Percentiles rank a stretch among this genome's conserved stretches.
phyloP scores from a whole-genome alignment of 2,329 filamentous ascomycete species.

The Madurella fahalii region DNA sequence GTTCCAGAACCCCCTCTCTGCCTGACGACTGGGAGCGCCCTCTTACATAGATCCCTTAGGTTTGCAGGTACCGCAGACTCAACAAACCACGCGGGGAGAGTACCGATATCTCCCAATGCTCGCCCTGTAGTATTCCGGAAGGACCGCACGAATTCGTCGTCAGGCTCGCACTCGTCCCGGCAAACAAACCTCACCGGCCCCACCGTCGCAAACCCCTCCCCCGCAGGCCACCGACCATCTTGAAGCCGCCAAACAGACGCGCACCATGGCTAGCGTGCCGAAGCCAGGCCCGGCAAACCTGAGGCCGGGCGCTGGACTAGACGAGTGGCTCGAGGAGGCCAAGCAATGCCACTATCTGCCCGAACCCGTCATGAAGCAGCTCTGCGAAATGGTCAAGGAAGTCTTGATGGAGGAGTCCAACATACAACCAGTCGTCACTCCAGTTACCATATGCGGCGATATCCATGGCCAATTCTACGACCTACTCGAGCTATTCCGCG shows the following conservation, averaged over 20 bases:
- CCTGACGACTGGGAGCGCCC: background rate
- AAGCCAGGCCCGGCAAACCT: constrained; percentile 88
- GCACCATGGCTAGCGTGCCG: constrained; percentile 56
- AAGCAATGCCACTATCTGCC: constrained; percentile 97
- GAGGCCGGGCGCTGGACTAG: constrained; percentile 75
- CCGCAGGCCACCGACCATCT: background rate
- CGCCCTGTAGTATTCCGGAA: background rate
- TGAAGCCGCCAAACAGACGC: background rate
- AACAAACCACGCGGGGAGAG: background rate
- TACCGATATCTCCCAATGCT: background rate
- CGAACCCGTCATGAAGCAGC: constrained; percentile 94
- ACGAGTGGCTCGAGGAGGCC: constrained; percentile 95
- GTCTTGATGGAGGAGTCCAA: constrained; percentile 99
- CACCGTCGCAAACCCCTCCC: background rate
- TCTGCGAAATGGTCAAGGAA: constrained; percentile 98
- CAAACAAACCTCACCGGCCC: too few relatives aligned
- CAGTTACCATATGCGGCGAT: constrained; percentile 95
- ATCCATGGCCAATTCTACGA: constrained; percentile 99
- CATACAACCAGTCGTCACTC: constrained; percentile 94
- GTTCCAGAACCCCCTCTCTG: background rate
- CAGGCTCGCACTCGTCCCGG: background rate
- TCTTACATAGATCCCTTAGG: background rate
- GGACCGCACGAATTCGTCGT: background rate
- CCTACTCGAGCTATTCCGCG: constrained; percentile 90
- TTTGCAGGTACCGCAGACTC: background rate